phyloP scores from a whole-genome alignment of 2,329 filamentous ascomycete genomes.

The Polychaeton citri region DNA sequence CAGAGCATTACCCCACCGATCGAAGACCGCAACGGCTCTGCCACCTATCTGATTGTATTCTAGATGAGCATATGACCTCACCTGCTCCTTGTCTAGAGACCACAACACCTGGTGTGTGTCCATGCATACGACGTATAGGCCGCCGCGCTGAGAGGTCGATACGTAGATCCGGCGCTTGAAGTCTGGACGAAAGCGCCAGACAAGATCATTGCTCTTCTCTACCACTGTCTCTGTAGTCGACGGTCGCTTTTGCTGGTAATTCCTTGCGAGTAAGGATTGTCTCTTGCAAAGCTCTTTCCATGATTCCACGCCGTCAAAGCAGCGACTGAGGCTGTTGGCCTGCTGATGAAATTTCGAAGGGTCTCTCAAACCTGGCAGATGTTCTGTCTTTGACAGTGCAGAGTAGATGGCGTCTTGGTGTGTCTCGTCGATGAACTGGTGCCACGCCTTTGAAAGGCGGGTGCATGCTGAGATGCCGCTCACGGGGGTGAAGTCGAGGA shows the following conservation, averaged over 20 bases:
- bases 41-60: conserved; percentile 31
- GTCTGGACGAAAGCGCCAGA: conserved; percentile 35
- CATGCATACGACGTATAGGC: conserved; percentile 34
- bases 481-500: conserved; percentile 25
- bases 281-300: conserved; percentile 34
- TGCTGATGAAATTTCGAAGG: conserved; percentile 17
- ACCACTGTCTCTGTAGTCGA: conserved; percentile 26
- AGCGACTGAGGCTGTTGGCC: conserved; percentile 17
- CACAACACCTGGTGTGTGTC: conserved; percentile 29
- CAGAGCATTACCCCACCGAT: conserved; percentile 30
- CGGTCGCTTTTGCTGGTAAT: conserved; percentile 25
- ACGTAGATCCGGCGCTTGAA: conserved; percentile 34
- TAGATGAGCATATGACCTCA: conserved; percentile 32
- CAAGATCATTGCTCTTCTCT: conserved; percentile 26
- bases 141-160: conserved; percentile 33
- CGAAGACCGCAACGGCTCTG: conserved; percentile 26
- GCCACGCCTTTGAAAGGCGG: conserved; percentile 24
- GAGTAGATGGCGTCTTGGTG: conserved; percentile 31
- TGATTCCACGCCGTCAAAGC: conserved; percentile 22
- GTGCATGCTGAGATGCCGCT: conserved; percentile 25
- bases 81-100: conserved; percentile 18
- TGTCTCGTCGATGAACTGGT: conserved; percentile 28
- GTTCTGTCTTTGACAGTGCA: conserved; percentile 18
- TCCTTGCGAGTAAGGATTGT: conserved; percentile 25
- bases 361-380: conserved; percentile 16